These are phyloP conservation scores for Boletus vermiculosoides DNA, from an alignment of 768 basidiomycete species.

Conservation along the genomic window DNA sequence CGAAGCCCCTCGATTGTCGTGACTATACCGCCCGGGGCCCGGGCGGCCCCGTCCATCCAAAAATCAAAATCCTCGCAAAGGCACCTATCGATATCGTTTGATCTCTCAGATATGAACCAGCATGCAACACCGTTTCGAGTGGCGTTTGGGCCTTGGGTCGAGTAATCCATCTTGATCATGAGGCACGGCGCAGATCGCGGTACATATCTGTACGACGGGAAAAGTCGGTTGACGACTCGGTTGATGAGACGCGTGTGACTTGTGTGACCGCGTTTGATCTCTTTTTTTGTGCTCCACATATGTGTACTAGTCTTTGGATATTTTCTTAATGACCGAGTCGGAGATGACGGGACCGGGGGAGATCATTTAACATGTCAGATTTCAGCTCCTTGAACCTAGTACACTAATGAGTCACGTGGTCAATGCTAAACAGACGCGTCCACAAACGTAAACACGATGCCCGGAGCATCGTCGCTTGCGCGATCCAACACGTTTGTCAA, in stretches of 20 bases:
- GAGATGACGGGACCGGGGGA: too few relatives aligned
- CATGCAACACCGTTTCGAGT: conserved; percentile 1
- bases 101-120: not conserved
- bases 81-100: not conserved
- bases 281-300: too few relatives aligned
- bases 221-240: not conserved
- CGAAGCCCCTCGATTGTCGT: too few relatives aligned
- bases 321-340: too few relatives aligned
- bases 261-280: not conserved
- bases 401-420: not conserved
- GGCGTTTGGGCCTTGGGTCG: not conserved
- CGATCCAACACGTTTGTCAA: not conserved
- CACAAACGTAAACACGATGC: not conserved
- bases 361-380: not conserved
- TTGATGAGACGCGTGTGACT: not conserved
- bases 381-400: not conserved
- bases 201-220: not conserved
- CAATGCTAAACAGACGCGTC: not conserved
- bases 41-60: not conserved
- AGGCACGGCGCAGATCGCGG: not conserved
- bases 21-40: too few relatives aligned
- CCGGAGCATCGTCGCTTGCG: too few relatives aligned
- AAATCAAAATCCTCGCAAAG: conserved; percentile 1
- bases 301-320: too few relatives aligned
- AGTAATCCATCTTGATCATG: not conserved